Conservation (phyloP, 208 protist species). For the Wallacemonas sp. region DNA sequence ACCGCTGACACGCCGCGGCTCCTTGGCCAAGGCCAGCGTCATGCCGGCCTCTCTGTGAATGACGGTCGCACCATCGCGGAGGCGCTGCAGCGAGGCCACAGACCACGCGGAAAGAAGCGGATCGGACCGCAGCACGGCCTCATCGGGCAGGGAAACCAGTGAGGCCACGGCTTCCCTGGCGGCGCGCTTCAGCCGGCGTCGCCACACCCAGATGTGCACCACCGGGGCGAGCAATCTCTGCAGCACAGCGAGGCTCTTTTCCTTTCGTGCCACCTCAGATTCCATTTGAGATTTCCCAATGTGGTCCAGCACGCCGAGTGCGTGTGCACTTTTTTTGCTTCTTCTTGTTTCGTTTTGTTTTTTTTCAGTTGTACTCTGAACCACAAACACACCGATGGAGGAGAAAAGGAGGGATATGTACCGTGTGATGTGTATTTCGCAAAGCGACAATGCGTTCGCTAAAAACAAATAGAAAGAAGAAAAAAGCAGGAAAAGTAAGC, state of each 20-base stretch:
- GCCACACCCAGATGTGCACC: conserved; percentile 12
- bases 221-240: conserved; percentile 27
- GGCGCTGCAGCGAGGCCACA: conserved; percentile 25
- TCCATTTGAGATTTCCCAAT: too few relatives aligned
- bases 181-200: neutral
- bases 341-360: too few relatives aligned
- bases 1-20: conserved; percentile 34
- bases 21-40: conserved; percentile 41
- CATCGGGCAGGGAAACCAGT: conserved; percentile 9
- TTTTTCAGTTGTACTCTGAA: too few relatives aligned
- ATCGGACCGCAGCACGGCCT: conserved; percentile 22
- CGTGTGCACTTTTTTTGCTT: neutral
- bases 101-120: conserved; percentile 57
- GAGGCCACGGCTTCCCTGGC: neutral
- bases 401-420: conserved; percentile 12
- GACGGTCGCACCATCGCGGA: conserved; percentile 28
- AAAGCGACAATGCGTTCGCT: too few relatives aligned
- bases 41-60: conserved; percentile 35
- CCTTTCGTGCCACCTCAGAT: conserved; percentile 7
- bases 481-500: conserved; percentile 9
- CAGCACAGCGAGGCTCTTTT: conserved; percentile 26
- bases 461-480: conserved; percentile 2
- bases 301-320: too few relatives aligned
- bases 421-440: too few relatives aligned
- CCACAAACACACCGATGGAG: conserved; percentile 20